These are phyloP conservation scores for Elongisporangium prolatum DNA, from an alignment of 352 stramenopile genomes.

Conservation along the genomic window DNA sequence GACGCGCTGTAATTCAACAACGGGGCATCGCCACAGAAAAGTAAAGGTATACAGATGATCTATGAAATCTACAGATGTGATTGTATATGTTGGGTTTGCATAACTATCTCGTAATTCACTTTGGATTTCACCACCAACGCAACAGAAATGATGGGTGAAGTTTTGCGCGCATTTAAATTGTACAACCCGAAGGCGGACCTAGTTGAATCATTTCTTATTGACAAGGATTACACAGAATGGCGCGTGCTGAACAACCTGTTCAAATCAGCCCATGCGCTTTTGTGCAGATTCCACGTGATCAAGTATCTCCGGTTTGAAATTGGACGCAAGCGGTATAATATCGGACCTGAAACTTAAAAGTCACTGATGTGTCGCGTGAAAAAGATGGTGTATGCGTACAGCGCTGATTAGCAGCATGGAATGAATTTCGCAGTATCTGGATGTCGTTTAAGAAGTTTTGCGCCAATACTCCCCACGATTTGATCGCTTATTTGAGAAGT, in stretches of 20 bases:
- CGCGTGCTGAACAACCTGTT: neutral
- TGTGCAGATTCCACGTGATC: neutral
- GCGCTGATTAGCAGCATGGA: neutral
- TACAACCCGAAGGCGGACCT: neutral
- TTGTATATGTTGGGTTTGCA: neutral
- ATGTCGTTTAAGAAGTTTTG: neutral
- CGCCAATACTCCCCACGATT: neutral
- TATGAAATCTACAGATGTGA: neutral
- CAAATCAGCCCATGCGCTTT: neutral
- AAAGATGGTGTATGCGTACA: neutral
- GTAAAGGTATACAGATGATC: neutral
- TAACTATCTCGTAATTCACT: neutral
- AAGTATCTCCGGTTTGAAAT: neutral
- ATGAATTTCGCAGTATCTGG: neutral
- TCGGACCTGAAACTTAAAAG: neutral
- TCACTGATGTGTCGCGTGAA: neutral
- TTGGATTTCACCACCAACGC: neutral
- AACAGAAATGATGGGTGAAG: neutral
- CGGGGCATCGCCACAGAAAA: neutral
- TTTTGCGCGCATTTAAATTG: neutral
- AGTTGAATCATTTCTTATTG: neutral
- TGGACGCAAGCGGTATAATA: neutral
- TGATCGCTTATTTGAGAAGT: slow-evolving; percentile 6
- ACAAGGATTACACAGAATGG: neutral
- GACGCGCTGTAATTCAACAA: neutral